Conservation (phyloP, 345 rosid species). For the Toxicodendron radicans region DNA sequence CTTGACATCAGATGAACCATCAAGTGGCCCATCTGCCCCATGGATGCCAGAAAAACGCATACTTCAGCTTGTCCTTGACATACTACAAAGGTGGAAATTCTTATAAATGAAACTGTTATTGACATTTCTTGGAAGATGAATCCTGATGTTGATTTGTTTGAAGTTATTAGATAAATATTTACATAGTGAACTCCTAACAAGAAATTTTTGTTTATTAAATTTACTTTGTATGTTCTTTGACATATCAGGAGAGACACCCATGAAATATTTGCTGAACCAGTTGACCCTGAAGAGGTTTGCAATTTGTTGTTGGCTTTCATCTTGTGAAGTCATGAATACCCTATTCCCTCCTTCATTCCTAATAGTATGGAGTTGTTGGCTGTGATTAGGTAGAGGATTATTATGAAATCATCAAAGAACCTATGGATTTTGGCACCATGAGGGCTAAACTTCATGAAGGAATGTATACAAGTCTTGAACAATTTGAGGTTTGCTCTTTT, state of each 20-base stretch:
- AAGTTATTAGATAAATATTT: background rate
- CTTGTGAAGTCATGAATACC: conserved; percentile 3
- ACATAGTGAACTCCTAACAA: background rate
- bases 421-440: conserved; percentile 85
- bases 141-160: conserved; percentile 5
- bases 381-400: conserved; percentile 55
- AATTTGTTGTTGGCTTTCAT: conserved; percentile 10
- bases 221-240: background rate
- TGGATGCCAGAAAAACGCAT: conserved; percentile 45
- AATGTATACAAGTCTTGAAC: conserved; percentile 56
- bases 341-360: conserved; percentile 7
- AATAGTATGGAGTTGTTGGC: conserved; percentile 14
- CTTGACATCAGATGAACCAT: conserved; percentile 37
- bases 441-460: conserved; percentile 87
- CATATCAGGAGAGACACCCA: conserved; percentile 54
- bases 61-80: conserved; percentile 47
- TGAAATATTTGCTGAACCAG: conserved; percentile 70
- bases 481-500: conserved; percentile 56
- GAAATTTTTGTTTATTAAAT: background rate
- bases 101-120: background rate
- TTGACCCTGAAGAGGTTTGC: conserved; percentile 54
- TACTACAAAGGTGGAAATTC: conserved; percentile 52
- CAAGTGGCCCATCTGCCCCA: conserved; percentile 12
- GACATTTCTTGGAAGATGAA: conserved; percentile 1
- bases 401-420: conserved; percentile 58